Evolutionary conservation across 176 grass and related monocot genomes (phyloP).

Genomic region (Echinochloa phyllopogon): DNA sequence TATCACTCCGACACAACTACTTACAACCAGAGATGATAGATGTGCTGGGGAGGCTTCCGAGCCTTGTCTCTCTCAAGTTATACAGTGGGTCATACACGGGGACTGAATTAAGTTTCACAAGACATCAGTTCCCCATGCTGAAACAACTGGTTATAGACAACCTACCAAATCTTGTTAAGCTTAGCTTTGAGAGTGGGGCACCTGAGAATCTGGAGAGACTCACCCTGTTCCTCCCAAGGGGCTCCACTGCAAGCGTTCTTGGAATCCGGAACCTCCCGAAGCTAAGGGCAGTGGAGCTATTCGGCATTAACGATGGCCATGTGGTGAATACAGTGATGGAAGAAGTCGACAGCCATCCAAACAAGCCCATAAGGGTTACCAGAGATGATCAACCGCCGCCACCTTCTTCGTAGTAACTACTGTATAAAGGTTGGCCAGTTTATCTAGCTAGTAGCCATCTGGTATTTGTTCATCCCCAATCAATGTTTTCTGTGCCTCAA

Average conservation of each 20-base stretch:
- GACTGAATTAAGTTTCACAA: neutral
- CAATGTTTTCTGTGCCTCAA: too few relatives aligned
- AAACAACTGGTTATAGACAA: slow-evolving; percentile 1
- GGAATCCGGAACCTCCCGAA: neutral
- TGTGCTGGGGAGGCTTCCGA: neutral
- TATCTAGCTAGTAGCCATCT: too few relatives aligned
- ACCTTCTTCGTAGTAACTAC: too few relatives aligned
- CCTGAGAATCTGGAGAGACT: neutral
- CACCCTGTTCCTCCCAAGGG: neutral
- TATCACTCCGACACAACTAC: neutral
- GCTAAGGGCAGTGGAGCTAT: neutral
- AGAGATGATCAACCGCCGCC: too few relatives aligned
- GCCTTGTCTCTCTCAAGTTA: slow-evolving; percentile 10
- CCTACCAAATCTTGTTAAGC: neutral
- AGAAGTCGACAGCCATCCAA: too few relatives aligned
- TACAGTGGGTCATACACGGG: neutral
- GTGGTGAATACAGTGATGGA: too few relatives aligned
- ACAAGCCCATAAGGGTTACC: too few relatives aligned
- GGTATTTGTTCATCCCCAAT: too few relatives aligned
- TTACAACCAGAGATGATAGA: neutral
- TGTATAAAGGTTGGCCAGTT: too few relatives aligned
- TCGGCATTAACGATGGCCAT: too few relatives aligned
- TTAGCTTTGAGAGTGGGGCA: neutral
- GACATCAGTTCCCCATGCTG: neutral
- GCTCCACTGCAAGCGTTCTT: neutral